Evolutionary conservation across 1,139 yeast genomes (phyloP).

Genomic region (Kurtzmaniella natalensis): DNA sequence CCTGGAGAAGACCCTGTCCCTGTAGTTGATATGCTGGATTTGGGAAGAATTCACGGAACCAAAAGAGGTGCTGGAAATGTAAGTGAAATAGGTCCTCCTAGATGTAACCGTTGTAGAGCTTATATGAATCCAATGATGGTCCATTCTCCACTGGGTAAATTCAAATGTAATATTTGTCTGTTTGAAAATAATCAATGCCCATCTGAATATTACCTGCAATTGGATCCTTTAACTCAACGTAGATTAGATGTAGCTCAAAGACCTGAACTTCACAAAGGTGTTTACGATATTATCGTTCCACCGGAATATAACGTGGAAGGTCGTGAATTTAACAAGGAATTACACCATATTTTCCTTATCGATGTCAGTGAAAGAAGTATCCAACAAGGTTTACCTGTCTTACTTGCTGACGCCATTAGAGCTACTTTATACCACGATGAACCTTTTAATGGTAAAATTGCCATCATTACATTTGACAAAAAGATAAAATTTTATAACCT

Average conservation of each 20-base stretch:
- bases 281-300: conserved; percentile 83
- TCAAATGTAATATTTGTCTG: conserved; percentile 85
- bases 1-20: conserved; percentile 58
- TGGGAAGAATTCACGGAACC: conserved; percentile 19
- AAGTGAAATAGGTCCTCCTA: conserved; percentile 60
- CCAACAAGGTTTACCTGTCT: conserved; percentile 57
- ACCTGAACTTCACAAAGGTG: conserved; percentile 80
- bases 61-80: conserved; percentile 16
- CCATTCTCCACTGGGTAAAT: conserved; percentile 58
- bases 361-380: conserved; percentile 68
- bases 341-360: conserved; percentile 73
- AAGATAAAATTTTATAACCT: conserved; percentile 73
- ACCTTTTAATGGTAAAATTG: conserved; percentile 38
- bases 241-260: conserved; percentile 60
- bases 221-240: conserved; percentile 55
- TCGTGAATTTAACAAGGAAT: conserved; percentile 26
- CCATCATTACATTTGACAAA: conserved; percentile 75
- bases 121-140: conserved; percentile 85
- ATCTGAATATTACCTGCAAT: conserved; percentile 58
- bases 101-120: conserved; percentile 89
- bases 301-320: conserved; percentile 57
- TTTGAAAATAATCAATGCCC: conserved; percentile 69
- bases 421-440: conserved; percentile 39
- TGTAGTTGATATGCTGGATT: conserved; percentile 53
- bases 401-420: conserved; percentile 73